A percentile compares a stretch with the other conserved stretches of the same genome.
Evolutionary conservation across 225 moss, liverwort and hornwort genomes (phyloP).

Genomic region (Lunularia cruciata): DNA sequence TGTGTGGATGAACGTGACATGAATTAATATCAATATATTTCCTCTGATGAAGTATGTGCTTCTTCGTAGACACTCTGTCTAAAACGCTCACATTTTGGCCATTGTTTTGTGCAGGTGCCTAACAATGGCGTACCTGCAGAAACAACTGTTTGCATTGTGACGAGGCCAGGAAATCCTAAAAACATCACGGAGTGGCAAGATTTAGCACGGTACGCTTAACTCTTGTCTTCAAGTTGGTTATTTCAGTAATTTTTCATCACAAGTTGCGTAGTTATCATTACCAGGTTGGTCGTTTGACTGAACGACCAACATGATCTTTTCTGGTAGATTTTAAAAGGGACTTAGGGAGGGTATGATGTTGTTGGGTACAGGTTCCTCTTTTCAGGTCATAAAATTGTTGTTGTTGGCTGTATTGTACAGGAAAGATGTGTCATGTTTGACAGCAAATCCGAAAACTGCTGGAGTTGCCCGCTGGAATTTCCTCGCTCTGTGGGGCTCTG

Average conservation of each 20-base stretch:
- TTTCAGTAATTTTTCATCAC: no score
- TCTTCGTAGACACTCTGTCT: no score
- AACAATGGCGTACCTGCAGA: conserved; percentile 38
- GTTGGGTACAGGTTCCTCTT: background rate
- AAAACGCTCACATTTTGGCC: background rate
- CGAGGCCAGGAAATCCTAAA: conserved; percentile 37
- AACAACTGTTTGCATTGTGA: conserved; percentile 40
- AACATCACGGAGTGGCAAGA: conserved; percentile 34
- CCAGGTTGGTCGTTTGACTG: no score
- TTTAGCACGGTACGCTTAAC: conserved; percentile 28
- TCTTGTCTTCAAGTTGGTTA: no score
- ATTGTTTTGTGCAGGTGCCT: conserved; percentile 26
- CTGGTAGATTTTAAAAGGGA: no score
- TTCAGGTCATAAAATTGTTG: background rate
- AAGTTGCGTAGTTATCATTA: no score
- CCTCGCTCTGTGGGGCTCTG: conserved; percentile 39
- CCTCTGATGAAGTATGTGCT: no score
- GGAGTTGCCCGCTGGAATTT: conserved; percentile 49
- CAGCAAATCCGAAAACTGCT: conserved; percentile 46
- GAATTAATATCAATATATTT: no score
- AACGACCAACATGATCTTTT: no score
- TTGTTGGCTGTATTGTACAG: conserved; percentile 8
- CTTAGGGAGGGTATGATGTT: no score
- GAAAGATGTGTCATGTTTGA: conserved; percentile 33
- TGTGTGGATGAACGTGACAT: no score